These are phyloP conservation scores for Vigna unguiculata DNA, from an alignment of 306 rosid genomes.

Conservation along the genomic window DNA sequence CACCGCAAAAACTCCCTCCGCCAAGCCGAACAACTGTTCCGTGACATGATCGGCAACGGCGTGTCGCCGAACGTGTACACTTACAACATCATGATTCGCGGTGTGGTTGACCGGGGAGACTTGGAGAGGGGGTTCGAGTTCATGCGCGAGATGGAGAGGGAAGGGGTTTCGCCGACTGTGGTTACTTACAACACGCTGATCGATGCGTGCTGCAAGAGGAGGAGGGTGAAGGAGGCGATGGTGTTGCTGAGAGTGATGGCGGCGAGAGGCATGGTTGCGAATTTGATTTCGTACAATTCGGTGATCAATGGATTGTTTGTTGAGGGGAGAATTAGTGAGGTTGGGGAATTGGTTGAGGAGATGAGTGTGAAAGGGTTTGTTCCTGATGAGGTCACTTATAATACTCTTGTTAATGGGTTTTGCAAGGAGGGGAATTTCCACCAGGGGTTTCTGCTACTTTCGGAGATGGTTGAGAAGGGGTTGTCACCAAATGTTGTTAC, in stretches of 20 bases:
- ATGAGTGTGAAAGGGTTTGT: conserved; percentile 66
- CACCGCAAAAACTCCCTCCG: background rate
- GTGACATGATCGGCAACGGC: conserved; percentile 67
- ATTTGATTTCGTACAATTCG: conserved; percentile 80
- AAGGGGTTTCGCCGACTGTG: conserved; percentile 74
- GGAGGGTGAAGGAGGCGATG: conserved; percentile 63
- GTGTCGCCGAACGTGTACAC: conserved; percentile 80
- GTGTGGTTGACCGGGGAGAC: conserved; percentile 58
- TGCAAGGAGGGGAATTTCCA: conserved; percentile 87
- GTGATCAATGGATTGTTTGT: conserved; percentile 79
- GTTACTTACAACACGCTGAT: conserved; percentile 82
- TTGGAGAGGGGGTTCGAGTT: conserved; percentile 59
- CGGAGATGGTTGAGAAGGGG: conserved; percentile 78
- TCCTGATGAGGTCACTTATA: conserved; percentile 77
- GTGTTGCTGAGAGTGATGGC: conserved; percentile 62
- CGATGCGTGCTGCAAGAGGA: conserved; percentile 64
- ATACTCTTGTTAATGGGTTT: conserved; percentile 80
- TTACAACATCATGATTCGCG: conserved; percentile 81
- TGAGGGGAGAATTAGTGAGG: conserved; percentile 70
- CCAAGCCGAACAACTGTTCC: conserved; percentile 54
- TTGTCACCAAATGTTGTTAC: conserved; percentile 83
- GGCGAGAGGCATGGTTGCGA: conserved; percentile 63
- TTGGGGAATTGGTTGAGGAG: conserved; percentile 58
- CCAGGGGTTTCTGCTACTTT: conserved; percentile 72
- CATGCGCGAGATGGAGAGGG: conserved; percentile 69